phyloP scores from a whole-genome alignment of 768 basidiomycete species.

The Auriscalpium vulgare region DNA sequence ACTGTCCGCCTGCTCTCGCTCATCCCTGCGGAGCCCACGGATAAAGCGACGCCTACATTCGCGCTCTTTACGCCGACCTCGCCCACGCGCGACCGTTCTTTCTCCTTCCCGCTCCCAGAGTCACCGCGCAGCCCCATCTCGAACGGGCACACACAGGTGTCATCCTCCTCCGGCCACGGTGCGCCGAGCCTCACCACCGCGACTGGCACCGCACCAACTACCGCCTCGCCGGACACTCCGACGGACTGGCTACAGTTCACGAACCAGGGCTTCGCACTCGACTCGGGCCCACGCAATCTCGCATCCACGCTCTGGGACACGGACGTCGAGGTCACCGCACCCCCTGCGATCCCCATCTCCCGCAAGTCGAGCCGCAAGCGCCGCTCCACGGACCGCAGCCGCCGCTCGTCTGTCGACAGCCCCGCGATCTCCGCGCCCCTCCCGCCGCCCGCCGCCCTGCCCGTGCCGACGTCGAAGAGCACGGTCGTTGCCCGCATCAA shows the following conservation, averaged over 20 bases:
- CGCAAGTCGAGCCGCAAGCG: constrained; percentile 29
- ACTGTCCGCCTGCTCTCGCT: constrained; percentile 46
- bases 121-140: constrained; percentile 2
- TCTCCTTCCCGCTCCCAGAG: constrained; percentile 2
- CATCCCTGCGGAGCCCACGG: constrained; percentile 35
- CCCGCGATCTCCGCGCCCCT: constrained; percentile 6
- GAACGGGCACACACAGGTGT: neutral
- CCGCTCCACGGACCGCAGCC: constrained; percentile 19
- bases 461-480: constrained; percentile 23
- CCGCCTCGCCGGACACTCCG: constrained; percentile 22
- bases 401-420: constrained; percentile 20
- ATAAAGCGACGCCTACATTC: constrained; percentile 18
- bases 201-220: constrained; percentile 22
- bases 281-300: constrained; percentile 33
- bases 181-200: constrained; percentile 19
- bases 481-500: constrained; percentile 41
- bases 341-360: constrained; percentile 18
- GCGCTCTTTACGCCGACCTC: constrained; percentile 25
- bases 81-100: constrained; percentile 22
- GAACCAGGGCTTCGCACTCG: constrained; percentile 46
- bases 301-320: constrained; percentile 50
- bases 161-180: constrained; percentile 1
- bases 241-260: constrained; percentile 68
- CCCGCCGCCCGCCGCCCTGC: neutral
- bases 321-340: constrained; percentile 49